Percentiles rank a stretch among this genome's conserved stretches.
These are phyloP conservation scores for Ceratobasidium sp. DNA, from an alignment of 1,284 basidiomycete species.

Conservation along the genomic window DNA sequence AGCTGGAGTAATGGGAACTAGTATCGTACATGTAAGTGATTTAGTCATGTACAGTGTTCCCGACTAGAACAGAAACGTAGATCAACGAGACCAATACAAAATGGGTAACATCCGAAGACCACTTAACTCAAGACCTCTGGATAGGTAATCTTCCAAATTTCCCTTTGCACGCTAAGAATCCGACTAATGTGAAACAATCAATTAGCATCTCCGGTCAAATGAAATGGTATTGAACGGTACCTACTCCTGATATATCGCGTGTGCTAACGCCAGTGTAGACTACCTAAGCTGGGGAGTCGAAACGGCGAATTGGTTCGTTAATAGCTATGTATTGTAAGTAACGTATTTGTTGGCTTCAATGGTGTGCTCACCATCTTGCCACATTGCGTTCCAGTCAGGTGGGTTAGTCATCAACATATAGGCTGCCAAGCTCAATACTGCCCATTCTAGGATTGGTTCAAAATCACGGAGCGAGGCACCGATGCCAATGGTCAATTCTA, in stretches of 20 bases:
- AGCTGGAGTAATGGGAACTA: constrained; percentile 23
- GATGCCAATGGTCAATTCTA: constrained; percentile 18
- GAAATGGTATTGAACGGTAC: constrained; percentile 4
- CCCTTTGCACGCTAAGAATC: background rate
- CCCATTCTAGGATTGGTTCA: constrained; percentile 34
- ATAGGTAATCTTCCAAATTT: constrained; percentile 23
- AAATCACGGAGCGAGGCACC: constrained; percentile 5
- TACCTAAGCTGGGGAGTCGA: constrained; percentile 32
- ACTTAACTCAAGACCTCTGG: constrained; percentile 26
- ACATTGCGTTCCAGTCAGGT: background rate
- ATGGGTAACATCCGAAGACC: constrained; percentile 21
- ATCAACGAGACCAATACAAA: constrained; percentile 32
- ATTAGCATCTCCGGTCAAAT: constrained; percentile 20
- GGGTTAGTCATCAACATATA: background rate
- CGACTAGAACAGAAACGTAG: background rate
- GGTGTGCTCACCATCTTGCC: background rate
- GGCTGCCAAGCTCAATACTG: too few species aligned
- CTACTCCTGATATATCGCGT: background rate
- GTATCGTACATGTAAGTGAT: background rate
- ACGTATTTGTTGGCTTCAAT: background rate
- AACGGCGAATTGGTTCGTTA: constrained; percentile 26
- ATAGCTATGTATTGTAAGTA: constrained; percentile 37
- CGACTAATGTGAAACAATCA: background rate
- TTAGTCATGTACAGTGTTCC: background rate
- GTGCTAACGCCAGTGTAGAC: constrained; percentile 1